phyloP scores from a whole-genome alignment of 768 basidiomycete genomes.

The Chiua virens region DNA sequence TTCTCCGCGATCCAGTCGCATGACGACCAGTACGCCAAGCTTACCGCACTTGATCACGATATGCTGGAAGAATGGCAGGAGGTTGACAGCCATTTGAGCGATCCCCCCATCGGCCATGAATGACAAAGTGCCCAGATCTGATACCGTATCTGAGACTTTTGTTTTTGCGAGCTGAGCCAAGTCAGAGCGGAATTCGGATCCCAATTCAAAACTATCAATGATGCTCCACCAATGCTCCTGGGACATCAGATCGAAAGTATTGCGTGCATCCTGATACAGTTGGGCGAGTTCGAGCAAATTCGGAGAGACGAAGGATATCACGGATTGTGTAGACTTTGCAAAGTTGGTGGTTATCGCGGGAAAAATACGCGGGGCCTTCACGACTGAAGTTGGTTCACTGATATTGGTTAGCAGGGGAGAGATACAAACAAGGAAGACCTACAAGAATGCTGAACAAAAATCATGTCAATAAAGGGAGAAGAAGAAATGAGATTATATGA shows the following conservation, averaged over 20 bases:
- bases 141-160: conserved; percentile 40
- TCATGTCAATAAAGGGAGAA: conserved; percentile 1
- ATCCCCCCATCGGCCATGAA: conserved; percentile 72
- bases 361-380: conserved; percentile 73
- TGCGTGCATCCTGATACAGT: conserved; percentile 51
- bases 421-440: conserved; percentile 25
- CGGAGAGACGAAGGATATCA: conserved; percentile 76
- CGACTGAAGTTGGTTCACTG: conserved; percentile 92
- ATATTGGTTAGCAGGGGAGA: conserved; percentile 7
- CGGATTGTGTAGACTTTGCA: conserved; percentile 35
- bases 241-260: conserved; percentile 50
- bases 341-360: conserved; percentile 51
- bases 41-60: conserved; percentile 85
- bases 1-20: conserved; percentile 48
- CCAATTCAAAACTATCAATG: conserved; percentile 66
- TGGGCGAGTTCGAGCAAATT: conserved; percentile 78
- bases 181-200: conserved; percentile 62
- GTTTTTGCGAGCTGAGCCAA: conserved; percentile 58
- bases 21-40: conserved; percentile 61
- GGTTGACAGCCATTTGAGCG: conserved; percentile 75
- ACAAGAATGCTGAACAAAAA: conserved; percentile 69
- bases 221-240: conserved; percentile 63
- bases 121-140: conserved; percentile 45
- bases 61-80: conserved; percentile 83
- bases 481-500: conserved; percentile 1